phyloP scores from a whole-genome alignment of 306 rosid genomes.

The Gastrolobium bilobum region DNA sequence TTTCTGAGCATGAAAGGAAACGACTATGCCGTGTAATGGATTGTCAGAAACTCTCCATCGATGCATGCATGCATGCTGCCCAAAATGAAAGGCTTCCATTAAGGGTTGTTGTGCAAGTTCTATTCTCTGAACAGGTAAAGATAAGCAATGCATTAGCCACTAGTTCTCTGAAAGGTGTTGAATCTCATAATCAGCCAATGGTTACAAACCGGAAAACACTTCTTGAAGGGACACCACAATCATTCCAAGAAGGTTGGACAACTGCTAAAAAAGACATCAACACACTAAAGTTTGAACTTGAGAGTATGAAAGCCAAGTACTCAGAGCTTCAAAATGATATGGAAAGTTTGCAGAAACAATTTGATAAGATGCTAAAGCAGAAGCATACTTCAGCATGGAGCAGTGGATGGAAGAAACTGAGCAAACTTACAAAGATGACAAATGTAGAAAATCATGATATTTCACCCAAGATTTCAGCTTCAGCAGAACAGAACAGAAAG shows the following conservation, averaged over 20 bases:
- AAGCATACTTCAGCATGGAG: conserved; percentile 91
- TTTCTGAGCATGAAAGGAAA: conserved; percentile 96
- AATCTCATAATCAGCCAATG: conserved; percentile 73
- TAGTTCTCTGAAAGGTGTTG: conserved; percentile 71
- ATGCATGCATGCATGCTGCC: conserved; percentile 98
- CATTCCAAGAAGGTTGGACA: conserved; percentile 99
- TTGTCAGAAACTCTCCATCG: conserved; percentile 96
- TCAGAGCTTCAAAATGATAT: conserved; percentile 86
- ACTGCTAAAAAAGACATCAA: conserved; percentile 92
- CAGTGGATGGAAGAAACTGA: conserved; percentile 96
- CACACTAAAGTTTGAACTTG: conserved; percentile 92
- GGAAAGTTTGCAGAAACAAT: conserved; percentile 90
- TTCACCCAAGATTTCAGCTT: conserved; percentile 55
- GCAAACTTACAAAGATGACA: conserved; percentile 79
- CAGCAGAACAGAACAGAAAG: conserved; percentile 66
- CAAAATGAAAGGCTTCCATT: conserved; percentile 97
- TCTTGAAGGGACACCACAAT: conserved; percentile 91
- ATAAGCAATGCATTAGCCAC: conserved; percentile 85
- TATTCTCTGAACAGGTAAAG: conserved; percentile 93
- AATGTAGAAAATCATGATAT: conserved; percentile 63
- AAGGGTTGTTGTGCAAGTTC: conserved; percentile 95
- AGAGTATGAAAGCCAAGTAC: conserved; percentile 84
- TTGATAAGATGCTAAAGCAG: conserved; percentile 85
- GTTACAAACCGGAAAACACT: conserved; percentile 80
- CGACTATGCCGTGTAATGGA: conserved; percentile 97